Evolutionary conservation across 1,284 basidiomycete species (phyloP).

Genomic region (Fereydounia khargensis): DNA sequence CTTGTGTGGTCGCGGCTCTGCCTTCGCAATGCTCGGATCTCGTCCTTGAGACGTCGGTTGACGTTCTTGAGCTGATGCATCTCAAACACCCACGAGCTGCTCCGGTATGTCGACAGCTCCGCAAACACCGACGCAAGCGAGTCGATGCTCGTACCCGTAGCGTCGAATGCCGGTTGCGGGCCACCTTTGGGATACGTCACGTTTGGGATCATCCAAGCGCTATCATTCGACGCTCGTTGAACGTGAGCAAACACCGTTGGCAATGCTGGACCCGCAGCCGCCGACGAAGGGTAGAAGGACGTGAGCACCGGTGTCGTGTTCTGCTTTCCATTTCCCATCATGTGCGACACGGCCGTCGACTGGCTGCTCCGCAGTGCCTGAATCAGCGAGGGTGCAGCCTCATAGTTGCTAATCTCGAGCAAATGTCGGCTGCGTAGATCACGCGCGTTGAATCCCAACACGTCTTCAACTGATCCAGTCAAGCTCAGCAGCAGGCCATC

Average conservation of each 20-base stretch:
- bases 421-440: conserved; percentile 39
- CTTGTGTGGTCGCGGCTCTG: conserved; percentile 12
- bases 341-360: conserved; percentile 35
- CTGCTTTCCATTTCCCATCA: conserved; percentile 30
- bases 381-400: conserved; percentile 38
- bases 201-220: conserved; percentile 35
- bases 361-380: conserved; percentile 32
- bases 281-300: conserved; percentile 44
- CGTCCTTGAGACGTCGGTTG: conserved; percentile 45
- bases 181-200: conserved; percentile 31
- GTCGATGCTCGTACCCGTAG: conserved; percentile 24
- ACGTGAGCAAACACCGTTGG: conserved; percentile 43
- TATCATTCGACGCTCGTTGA: conserved; percentile 24
- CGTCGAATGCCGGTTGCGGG: conserved; percentile 25
- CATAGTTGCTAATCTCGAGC: conserved; percentile 35
- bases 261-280: conserved; percentile 25
- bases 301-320: conserved; percentile 35
- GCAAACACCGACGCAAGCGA: conserved; percentile 44
- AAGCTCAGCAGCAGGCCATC: conserved; percentile 43
- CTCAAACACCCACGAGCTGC: conserved; percentile 47
- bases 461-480: conserved; percentile 27
- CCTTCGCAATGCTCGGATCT: conserved; percentile 37
- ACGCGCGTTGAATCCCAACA: conserved; percentile 29
- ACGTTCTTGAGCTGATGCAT: conserved; percentile 52
- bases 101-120: conserved; percentile 43